phyloP scores from a whole-genome alignment of 2,329 filamentous ascomycete species.

The Alternaria infectoria region DNA sequence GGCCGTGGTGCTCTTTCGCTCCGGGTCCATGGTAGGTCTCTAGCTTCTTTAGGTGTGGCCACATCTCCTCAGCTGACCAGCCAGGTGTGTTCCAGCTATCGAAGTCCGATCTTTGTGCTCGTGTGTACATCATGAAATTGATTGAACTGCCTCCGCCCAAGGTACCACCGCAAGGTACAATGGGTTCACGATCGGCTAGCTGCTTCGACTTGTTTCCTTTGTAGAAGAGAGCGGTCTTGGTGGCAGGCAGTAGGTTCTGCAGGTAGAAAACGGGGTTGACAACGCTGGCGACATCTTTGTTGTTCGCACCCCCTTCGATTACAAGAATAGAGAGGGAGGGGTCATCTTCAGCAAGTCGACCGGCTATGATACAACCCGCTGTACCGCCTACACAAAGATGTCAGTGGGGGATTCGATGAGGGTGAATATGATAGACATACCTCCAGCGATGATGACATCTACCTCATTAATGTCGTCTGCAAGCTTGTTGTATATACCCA shows the following conservation, averaged over 20 bases:
- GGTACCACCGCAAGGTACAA: slow-evolving; percentile 56
- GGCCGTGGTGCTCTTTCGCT: slow-evolving; percentile 57
- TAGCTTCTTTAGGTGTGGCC: slow-evolving; percentile 62
- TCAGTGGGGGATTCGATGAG: background rate
- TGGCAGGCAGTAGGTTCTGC: slow-evolving; percentile 56
- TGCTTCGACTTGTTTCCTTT: slow-evolving; percentile 55
- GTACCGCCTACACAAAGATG: slow-evolving; percentile 30
- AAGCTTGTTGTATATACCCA: slow-evolving; percentile 44
- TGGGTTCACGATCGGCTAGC: slow-evolving; percentile 55
- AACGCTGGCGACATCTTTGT: slow-evolving; percentile 58
- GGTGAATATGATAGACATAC: slow-evolving; percentile 28
- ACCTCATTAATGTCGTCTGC: slow-evolving; percentile 53
- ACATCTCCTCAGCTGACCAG: slow-evolving; percentile 60
- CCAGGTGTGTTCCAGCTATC: slow-evolving; percentile 61
- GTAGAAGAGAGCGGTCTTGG: slow-evolving; percentile 61
- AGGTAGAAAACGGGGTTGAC: slow-evolving; percentile 60
- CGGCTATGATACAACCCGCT: slow-evolving; percentile 55
- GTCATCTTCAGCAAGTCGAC: slow-evolving; percentile 52
- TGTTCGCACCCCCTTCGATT: slow-evolving; percentile 62
- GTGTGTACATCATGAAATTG: slow-evolving; percentile 53
- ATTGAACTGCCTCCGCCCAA: slow-evolving; percentile 65
- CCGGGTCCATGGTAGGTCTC: slow-evolving; percentile 63
- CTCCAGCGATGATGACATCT: slow-evolving; percentile 60
- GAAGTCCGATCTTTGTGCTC: slow-evolving; percentile 56
- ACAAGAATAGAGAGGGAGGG: slow-evolving; percentile 46